Conservation (phyloP, 106 monocot species). For the Chionographis japonica region DNA sequence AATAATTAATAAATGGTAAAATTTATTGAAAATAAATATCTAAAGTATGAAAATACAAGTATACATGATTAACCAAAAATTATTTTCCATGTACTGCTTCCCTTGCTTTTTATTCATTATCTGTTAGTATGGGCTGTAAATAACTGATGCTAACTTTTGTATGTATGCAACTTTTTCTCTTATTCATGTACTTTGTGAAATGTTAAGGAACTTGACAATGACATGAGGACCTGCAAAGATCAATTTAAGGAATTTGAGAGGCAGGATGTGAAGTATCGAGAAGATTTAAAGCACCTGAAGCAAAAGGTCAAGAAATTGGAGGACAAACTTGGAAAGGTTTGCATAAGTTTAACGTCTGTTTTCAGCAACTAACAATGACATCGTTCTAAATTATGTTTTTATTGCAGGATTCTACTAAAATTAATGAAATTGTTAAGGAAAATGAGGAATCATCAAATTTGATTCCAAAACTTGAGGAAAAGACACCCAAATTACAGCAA, state of each 20-base stretch:
- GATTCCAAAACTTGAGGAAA: conserved; percentile 84
- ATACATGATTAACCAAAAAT: too few relatives aligned
- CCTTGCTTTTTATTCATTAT: too few relatives aligned
- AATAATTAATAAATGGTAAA: too few relatives aligned
- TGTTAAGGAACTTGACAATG: conserved; percentile 76
- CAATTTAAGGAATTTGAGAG: conserved; percentile 91
- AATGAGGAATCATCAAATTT: conserved; percentile 58
- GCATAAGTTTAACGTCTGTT: background rate
- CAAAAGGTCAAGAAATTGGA: conserved; percentile 83
- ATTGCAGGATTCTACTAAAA: conserved; percentile 64
- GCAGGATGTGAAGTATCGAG: conserved; percentile 73
- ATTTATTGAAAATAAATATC: too few relatives aligned
- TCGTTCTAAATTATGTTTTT: conserved; percentile 7
- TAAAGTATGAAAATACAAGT: too few relatives aligned
- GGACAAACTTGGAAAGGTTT: conserved; percentile 80
- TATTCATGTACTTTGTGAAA: conserved; percentile 3
- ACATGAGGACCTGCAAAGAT: conserved; percentile 70
- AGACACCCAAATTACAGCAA: conserved; percentile 78
- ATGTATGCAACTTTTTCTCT: background rate
- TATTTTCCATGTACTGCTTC: too few relatives aligned
- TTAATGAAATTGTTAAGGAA: conserved; percentile 59
- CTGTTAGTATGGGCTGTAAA: too few relatives aligned
- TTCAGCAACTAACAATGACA: background rate
- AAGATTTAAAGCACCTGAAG: conserved; percentile 91
- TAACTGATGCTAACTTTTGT: too few relatives aligned